These are phyloP conservation scores for Lachancea cidri DNA, from an alignment of 805 yeast genomes.

Conservation along the genomic window DNA sequence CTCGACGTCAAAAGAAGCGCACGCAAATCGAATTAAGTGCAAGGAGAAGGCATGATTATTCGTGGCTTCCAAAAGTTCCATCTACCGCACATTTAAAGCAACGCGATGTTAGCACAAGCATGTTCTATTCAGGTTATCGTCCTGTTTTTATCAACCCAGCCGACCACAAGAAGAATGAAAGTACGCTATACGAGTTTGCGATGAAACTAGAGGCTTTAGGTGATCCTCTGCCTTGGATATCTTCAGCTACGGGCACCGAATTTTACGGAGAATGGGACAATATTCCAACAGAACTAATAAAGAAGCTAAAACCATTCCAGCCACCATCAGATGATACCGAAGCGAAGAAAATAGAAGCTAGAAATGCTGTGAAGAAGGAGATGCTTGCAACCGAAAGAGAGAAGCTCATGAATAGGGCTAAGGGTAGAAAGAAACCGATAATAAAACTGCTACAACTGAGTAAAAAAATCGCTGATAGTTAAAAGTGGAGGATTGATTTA, in stretches of 20 bases:
- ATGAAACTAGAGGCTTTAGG: conserved; percentile 27
- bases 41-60: conserved; percentile 15
- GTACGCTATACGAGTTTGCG: conserved; percentile 25
- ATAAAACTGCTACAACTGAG: conserved; percentile 22
- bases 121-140: conserved; percentile 30
- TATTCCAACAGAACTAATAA: conserved; percentile 29
- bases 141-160: conserved; percentile 23
- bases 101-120: conserved; percentile 20
- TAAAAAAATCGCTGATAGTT: conserved; percentile 10
- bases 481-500: too few relatives aligned
- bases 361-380: conserved; percentile 13
- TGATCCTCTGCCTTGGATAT: conserved; percentile 32
- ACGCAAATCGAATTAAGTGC: conserved; percentile 3
- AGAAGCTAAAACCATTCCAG: conserved; percentile 31
- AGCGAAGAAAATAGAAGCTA: conserved; percentile 10
- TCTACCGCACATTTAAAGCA: conserved; percentile 23
- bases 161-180: conserved; percentile 14
- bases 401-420: conserved; percentile 18
- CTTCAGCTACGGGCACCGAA: conserved; percentile 35
- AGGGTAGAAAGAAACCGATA: conserved; percentile 30
- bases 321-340: conserved; percentile 22
- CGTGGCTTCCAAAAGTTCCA: conserved; percentile 30
- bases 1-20: neutral
- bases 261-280: conserved; percentile 33
- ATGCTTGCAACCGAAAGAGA: conserved; percentile 16